Evolutionary conservation across 805 yeast genomes (phyloP), one percentile per base, ranked within the genome.

Genomic region (Monosporozyma servazzii): DNA sequence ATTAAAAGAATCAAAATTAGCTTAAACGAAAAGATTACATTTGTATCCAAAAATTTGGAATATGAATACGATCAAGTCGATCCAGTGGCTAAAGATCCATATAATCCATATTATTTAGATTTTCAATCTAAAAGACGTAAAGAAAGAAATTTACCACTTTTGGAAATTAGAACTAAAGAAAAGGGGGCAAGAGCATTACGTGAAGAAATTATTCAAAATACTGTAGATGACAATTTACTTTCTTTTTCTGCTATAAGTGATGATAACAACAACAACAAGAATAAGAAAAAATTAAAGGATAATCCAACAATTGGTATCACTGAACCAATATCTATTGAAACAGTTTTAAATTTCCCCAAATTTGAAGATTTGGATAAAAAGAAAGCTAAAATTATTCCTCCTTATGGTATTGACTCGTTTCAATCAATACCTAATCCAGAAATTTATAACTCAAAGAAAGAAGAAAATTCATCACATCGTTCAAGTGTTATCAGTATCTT

Each of bases 1-100:
- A 66, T 86, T 39, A 86, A 84, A 55, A 69, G 91, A 56, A 73
- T 86, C 46, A 77, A 80, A 53, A 75, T 86, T 48, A 84, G 84
- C 55, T 73, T 86, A 7, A 71, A 83, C 51, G 95, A 86, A 60
- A 76, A 81, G 54, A 75, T 84, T 8, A 78, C 87, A 0, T 84
- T 82, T 65, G 77, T 76, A 3, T 79, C 87, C 5, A 79, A 76
- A 53, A 78, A 78, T 58, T 64, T 76, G 55, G 73, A 75, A 42
- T 72, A 67, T 55, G 85, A 80, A 60, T 75, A 74, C 48, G 88
- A 82, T 50, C 79, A 76, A 45, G 78, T 78, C 6, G 71, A 68
- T 51, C 59, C 65, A 2, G 62, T 68, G 13, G 62, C 67, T 4
- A 61, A 65, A 30, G 71, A 68, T 48, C 67, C 67, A 13, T 65